Evolutionary conservation across 495 filamentous ascomycete genomes (phyloP).

Genomic region (Lasiosphaeria miniovina): DNA sequence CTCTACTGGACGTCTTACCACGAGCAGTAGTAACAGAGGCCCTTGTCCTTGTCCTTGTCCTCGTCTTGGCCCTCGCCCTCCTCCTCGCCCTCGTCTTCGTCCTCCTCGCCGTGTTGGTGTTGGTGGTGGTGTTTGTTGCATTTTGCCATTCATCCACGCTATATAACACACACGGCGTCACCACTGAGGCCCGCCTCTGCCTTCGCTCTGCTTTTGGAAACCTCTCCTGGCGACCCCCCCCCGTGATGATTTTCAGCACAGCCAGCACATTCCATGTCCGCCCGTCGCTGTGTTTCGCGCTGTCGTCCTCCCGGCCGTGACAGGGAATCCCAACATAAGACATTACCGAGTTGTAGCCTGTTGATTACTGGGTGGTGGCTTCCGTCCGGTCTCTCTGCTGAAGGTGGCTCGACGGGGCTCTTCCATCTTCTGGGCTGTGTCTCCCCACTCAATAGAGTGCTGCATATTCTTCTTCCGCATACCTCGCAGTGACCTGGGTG

Average conservation of each 20-base stretch:
- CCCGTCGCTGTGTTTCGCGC: neutral
- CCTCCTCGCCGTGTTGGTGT: no score
- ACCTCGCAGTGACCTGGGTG: no score
- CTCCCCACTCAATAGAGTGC: neutral
- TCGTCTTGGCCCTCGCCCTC: no score
- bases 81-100: no score
- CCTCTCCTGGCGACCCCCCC: neutral
- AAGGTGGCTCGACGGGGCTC: no score
- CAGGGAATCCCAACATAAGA: neutral
- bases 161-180: neutral
- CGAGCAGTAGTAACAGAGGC: no score
- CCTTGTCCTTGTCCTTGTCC: no score
- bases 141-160: neutral
- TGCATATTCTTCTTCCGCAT: no score
- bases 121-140: no score
- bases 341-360: neutral
- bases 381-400: neutral
- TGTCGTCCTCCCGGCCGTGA: neutral
- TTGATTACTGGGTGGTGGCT: neutral
- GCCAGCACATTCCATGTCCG: neutral
- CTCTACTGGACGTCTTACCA: no score
- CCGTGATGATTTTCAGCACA: no score
- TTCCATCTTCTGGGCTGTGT: neutral
- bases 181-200: neutral
- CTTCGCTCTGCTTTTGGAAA: neutral